Percentiles rank a stretch among this genome's conserved stretches.
Evolutionary conservation across 2,329 filamentous ascomycete genomes (phyloP).

Genomic region (Pseudogymnoascus sp.): DNA sequence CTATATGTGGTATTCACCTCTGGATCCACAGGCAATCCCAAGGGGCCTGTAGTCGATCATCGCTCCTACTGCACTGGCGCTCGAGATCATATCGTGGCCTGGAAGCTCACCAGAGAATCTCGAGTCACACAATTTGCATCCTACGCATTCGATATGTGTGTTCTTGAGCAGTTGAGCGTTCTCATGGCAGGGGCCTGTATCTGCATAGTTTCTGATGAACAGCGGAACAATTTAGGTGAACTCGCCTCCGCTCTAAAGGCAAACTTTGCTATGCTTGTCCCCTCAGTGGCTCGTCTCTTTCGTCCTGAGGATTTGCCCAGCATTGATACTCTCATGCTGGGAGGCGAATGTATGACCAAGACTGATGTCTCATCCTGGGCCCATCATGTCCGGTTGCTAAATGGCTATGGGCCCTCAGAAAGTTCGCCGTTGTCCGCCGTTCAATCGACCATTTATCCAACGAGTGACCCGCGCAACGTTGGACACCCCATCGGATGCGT

Average conservation of each 20-base stretch:
- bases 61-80: constrained; percentile 10
- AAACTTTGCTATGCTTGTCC: constrained; percentile 16
- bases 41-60: constrained; percentile 19
- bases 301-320: constrained; percentile 14
- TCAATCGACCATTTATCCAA: constrained; percentile 32
- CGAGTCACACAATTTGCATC: constrained; percentile 19
- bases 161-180: constrained; percentile 16
- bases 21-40: constrained; percentile 20
- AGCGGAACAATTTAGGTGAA: constrained; percentile 12
- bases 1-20: constrained; percentile 18
- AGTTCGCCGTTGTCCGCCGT: constrained; percentile 15
- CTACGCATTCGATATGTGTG: constrained; percentile 18
- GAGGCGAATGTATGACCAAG: constrained; percentile 12
- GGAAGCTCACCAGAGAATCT: neutral
- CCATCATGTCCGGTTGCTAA: constrained; percentile 10
- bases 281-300: constrained; percentile 11
- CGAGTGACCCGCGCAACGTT: constrained; percentile 7
- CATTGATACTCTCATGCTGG: constrained; percentile 14
- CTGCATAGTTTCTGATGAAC: constrained; percentile 19
- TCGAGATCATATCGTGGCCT: constrained; percentile 2
- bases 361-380: constrained; percentile 11
- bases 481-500: neutral
- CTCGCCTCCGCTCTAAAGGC: constrained; percentile 11
- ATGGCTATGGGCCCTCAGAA: constrained; percentile 17
- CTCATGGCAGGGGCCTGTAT: constrained; percentile 16